These are phyloP conservation scores for Morella rubra DNA, from an alignment of 306 rosid genomes.

Conservation along the genomic window DNA sequence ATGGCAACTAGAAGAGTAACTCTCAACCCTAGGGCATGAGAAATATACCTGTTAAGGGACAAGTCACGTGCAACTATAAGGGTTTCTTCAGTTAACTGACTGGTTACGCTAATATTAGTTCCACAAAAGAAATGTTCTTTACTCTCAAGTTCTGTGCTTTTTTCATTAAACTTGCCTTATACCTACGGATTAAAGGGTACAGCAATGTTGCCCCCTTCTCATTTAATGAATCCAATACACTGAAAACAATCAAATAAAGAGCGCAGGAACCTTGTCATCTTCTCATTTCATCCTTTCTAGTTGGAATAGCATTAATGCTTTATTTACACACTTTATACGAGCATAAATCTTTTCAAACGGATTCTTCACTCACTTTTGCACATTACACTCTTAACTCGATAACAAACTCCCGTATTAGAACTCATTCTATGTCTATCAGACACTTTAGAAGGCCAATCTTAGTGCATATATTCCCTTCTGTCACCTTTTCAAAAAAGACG, in stretches of 20 bases:
- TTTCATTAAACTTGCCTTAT: not conserved
- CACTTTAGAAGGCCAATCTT: conserved; percentile 54
- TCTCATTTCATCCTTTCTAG: conserved; percentile 20
- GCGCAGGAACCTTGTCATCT: conserved; percentile 30
- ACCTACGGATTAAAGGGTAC: not conserved
- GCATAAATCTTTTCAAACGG: conserved; percentile 50
- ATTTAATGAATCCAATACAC: conserved; percentile 9
- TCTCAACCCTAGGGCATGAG: not conserved
- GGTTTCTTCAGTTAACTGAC: not conserved
- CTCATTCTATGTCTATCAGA: conserved; percentile 50
- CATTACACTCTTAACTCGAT: conserved; percentile 41
- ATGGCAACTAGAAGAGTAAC: not conserved
- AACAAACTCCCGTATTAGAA: conserved; percentile 35
- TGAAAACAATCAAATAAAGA: conserved; percentile 22
- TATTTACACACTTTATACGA: conserved; percentile 31
- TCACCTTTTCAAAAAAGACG: conserved; percentile 58
- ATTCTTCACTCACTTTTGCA: conserved; percentile 54
- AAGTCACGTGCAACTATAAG: not conserved
- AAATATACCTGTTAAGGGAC: not conserved
- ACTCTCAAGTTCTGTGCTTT: not conserved
- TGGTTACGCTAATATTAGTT: not conserved
- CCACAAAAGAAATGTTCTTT: not conserved
- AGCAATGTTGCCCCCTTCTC: not conserved
- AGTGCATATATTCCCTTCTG: conserved; percentile 71
- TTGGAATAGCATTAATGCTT: conserved; percentile 35